phyloP scores from a whole-genome alignment of 2,329 filamentous ascomycete genomes.

The Fusarium veterinarium region DNA sequence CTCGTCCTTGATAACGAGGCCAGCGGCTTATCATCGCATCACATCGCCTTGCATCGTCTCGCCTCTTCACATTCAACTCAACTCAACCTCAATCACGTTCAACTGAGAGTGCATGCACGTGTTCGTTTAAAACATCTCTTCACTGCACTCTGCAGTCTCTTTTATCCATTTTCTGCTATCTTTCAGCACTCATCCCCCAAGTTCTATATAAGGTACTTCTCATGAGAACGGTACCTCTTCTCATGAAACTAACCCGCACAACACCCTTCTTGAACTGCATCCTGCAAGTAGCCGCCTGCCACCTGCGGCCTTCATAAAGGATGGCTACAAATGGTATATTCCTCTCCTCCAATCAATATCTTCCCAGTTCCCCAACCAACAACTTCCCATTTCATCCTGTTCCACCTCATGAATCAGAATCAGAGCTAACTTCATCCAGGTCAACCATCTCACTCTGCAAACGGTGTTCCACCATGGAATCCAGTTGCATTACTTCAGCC shows the following conservation, averaged over 20 bases:
- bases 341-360: background rate
- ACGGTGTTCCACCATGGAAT: slow-evolving; percentile 53
- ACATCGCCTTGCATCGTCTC: slow-evolving; percentile 16
- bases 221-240: slow-evolving; percentile 38
- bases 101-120: slow-evolving; percentile 5
- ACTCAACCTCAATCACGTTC: slow-evolving; percentile 16
- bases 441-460: slow-evolving; percentile 44
- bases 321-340: slow-evolving; percentile 50
- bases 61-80: slow-evolving; percentile 29
- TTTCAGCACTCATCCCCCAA: background rate
- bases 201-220: slow-evolving; percentile 22
- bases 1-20: slow-evolving; percentile 41
- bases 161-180: background rate
- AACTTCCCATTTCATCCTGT: background rate
- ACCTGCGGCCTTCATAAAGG: slow-evolving; percentile 37
- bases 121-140: background rate
- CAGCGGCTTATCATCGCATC: slow-evolving; percentile 43
- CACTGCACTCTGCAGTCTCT: slow-evolving; percentile 26
- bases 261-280: slow-evolving; percentile 36
- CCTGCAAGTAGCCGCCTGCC: slow-evolving; percentile 39
- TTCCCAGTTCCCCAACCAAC: background rate
- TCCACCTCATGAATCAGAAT: slow-evolving; percentile 15
- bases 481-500: slow-evolving; percentile 56
- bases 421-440: slow-evolving; percentile 39
- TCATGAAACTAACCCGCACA: slow-evolving; percentile 33